Percentiles rank a stretch among this genome's conserved stretches.
Evolutionary conservation across 257 asterid genomes (phyloP).

Genomic region (Rhazya stricta): DNA sequence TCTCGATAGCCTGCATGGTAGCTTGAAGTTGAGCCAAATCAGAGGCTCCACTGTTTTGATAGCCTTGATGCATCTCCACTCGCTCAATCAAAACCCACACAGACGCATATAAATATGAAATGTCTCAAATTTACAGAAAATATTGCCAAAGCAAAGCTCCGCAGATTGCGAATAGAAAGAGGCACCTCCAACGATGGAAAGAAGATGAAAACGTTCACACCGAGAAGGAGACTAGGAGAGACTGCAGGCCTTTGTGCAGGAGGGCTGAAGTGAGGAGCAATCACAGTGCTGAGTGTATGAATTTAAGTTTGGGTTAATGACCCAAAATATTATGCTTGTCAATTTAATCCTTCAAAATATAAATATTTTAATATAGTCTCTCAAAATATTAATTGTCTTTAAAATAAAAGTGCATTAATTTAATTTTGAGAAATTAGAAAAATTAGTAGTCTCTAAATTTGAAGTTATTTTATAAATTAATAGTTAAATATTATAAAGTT

Average conservation of each 20-base stretch:
- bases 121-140: not conserved
- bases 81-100: not conserved
- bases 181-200: not conserved
- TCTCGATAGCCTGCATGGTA: conserved; percentile 76
- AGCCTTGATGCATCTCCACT: conserved; percentile 44
- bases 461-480: no score
- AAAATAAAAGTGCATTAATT: no score
- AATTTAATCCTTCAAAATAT: no score
- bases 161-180: not conserved
- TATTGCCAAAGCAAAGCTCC: not conserved
- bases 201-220: conserved; percentile 2
- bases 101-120: not conserved
- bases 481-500: no score
- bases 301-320: no score
- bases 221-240: not conserved
- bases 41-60: conserved; percentile 32
- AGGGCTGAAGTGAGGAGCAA: not conserved
- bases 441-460: no score
- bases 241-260: not conserved
- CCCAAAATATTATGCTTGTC: no score
- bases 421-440: no score
- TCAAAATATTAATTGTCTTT: no score
- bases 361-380: no score
- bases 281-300: no score
- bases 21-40: conserved; percentile 76